Evolutionary conservation across 139 green algal genomes (phyloP).

Genomic region (Microglena sp.): DNA sequence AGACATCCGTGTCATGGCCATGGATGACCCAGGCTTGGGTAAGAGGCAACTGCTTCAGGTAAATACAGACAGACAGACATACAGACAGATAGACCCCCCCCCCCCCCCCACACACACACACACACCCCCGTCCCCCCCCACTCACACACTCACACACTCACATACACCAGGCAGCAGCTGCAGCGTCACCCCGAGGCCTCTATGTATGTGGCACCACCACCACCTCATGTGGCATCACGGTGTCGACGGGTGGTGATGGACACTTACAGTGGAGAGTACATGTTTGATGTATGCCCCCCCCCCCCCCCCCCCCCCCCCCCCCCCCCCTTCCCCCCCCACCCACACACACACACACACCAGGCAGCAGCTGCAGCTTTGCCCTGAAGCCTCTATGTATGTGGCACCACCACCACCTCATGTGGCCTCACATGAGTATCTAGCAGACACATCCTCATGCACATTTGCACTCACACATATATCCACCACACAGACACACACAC

Average conservation of each 20-base stretch:
- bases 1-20: slow-evolving; percentile 76
- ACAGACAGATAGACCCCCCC: not conserved
- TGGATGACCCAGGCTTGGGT: slow-evolving; percentile 79
- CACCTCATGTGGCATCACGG: slow-evolving; percentile 70
- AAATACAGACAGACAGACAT: not conserved
- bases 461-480: too few relatives aligned
- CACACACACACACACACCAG: slow-evolving; percentile 29
- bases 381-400: slow-evolving; percentile 87
- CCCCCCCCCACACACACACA: too few relatives aligned
- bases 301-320: too few relatives aligned
- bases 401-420: slow-evolving; percentile 54
- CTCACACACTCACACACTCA: not conserved
- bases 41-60: slow-evolving; percentile 87
- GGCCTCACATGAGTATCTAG: too few relatives aligned
- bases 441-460: too few relatives aligned
- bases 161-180: slow-evolving; percentile 56
- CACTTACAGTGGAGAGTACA: too few relatives aligned
- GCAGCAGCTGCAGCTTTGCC: slow-evolving; percentile 57
- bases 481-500: too few relatives aligned
- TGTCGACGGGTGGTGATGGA: slow-evolving; percentile 52
- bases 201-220: slow-evolving; percentile 86
- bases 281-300: too few relatives aligned
- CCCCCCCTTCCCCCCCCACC: not conserved
- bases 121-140: too few relatives aligned
- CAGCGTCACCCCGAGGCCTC: slow-evolving; percentile 65